phyloP scores from a whole-genome alignment of 306 rosid species.

The Cucumis melo region DNA sequence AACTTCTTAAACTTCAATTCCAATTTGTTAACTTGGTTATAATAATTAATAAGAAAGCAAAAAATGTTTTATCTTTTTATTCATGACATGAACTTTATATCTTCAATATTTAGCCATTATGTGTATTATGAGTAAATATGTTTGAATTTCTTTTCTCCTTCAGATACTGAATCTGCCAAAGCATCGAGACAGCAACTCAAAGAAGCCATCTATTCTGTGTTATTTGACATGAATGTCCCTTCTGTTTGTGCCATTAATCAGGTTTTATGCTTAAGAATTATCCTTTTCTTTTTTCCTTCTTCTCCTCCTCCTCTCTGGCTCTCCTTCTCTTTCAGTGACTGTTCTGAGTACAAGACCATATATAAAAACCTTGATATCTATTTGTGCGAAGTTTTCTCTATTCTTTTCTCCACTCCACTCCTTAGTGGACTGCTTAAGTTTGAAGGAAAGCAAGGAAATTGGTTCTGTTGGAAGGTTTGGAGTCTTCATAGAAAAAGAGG shows the following conservation, averaged over 20 bases:
- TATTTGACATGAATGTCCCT: slow-evolving; percentile 83
- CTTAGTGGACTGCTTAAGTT: background rate
- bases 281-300: background rate
- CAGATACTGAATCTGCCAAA: slow-evolving; percentile 80
- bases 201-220: slow-evolving; percentile 50
- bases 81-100: background rate
- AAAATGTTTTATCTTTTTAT: background rate
- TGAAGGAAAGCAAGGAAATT: background rate
- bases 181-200: slow-evolving; percentile 76
- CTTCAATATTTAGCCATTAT: background rate
- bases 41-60: background rate
- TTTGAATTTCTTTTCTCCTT: slow-evolving; percentile 1
- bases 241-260: slow-evolving; percentile 84
- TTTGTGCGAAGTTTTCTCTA: background rate
- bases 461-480: background rate
- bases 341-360: background rate
- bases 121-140: background rate
- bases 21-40: background rate
- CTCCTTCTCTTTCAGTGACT: background rate
- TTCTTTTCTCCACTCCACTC: background rate
- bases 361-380: background rate
- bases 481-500: background rate
- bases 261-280: slow-evolving; percentile 21
- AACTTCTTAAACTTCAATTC: background rate
- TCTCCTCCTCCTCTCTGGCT: background rate